Percentiles rank a stretch among this genome's conserved stretches.
Evolutionary conservation across 208 protist genomes (phyloP).

Genomic region (Crithidia expoeki): DNA sequence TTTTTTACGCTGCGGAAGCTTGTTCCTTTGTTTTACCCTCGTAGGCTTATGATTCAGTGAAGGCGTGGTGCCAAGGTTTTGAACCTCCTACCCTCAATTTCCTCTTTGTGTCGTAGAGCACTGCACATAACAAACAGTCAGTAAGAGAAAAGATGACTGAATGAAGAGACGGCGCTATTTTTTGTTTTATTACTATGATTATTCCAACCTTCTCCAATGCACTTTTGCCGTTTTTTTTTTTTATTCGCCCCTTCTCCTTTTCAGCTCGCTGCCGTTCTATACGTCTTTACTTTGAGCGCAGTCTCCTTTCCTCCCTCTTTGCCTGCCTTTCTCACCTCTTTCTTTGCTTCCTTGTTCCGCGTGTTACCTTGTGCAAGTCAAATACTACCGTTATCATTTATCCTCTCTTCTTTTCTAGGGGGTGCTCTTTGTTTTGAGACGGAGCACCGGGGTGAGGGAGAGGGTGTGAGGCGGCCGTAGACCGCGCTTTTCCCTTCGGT

Average conservation of each 20-base stretch:
- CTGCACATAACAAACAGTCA: not conserved
- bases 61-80: not conserved
- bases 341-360: not conserved
- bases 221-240: not conserved
- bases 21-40: slow-evolving; percentile 3
- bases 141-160: not conserved
- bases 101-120: not conserved
- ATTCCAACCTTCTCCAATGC: not conserved
- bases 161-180: not conserved
- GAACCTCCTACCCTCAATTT: not conserved
- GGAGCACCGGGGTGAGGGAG: not conserved
- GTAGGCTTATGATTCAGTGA: not conserved
- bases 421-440: not conserved
- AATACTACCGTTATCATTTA: not conserved
- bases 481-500: slow-evolving; percentile 6
- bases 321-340: slow-evolving; percentile 1
- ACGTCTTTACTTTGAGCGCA: not conserved
- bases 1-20: not conserved
- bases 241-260: not conserved
- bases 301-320: not conserved
- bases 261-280: not conserved
- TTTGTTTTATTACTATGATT: not conserved
- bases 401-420: not conserved
- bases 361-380: no score
- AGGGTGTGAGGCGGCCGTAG: not conserved